These are phyloP conservation scores for Mortierella sp. DNA, from an alignment of 371 early-diverging fungal species.

Conservation along the genomic window DNA sequence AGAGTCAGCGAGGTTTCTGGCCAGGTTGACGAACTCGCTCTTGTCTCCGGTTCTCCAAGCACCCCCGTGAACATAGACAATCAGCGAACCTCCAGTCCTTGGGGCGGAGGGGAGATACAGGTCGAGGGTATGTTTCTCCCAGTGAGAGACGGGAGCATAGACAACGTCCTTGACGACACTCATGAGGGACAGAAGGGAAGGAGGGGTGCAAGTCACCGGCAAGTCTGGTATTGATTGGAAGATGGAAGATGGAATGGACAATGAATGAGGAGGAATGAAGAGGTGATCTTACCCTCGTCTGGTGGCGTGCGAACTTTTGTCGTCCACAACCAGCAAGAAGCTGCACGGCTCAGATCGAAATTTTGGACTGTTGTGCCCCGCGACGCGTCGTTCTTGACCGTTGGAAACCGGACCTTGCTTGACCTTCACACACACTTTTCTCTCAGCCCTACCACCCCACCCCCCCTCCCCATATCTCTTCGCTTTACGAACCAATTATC, in stretches of 20 bases:
- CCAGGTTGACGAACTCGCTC: constrained; percentile 62
- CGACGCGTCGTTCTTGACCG: too few species aligned
- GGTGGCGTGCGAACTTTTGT: too few species aligned
- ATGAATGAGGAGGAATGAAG: background rate
- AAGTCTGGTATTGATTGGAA: constrained; percentile 18
- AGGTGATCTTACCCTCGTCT: too few species aligned
- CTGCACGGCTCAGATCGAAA: too few species aligned
- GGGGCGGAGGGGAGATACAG: constrained; percentile 54
- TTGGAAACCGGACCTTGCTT: too few species aligned
- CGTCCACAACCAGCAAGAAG: too few species aligned
- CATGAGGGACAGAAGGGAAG: background rate
- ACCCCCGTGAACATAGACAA: constrained; percentile 85
- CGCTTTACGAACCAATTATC: too few species aligned
- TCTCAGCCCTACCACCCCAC: too few species aligned
- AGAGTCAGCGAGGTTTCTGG: constrained; percentile 52
- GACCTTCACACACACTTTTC: too few species aligned
- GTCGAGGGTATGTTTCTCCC: constrained; percentile 60
- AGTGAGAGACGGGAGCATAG: constrained; percentile 49
- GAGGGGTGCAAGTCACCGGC: background rate
- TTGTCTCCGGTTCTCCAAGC: constrained; percentile 88
- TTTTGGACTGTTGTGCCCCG: too few species aligned
- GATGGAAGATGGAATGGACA: constrained; percentile 19
- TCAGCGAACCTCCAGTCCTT: constrained; percentile 52
- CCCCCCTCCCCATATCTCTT: too few species aligned
- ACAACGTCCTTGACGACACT: constrained; percentile 25